A percentile compares a stretch with the other conserved stretches of the same genome.
These are phyloP conservation scores for Pelargonium cotyledonis DNA, from an alignment of 441 rosid species.

Conservation along the genomic window DNA sequence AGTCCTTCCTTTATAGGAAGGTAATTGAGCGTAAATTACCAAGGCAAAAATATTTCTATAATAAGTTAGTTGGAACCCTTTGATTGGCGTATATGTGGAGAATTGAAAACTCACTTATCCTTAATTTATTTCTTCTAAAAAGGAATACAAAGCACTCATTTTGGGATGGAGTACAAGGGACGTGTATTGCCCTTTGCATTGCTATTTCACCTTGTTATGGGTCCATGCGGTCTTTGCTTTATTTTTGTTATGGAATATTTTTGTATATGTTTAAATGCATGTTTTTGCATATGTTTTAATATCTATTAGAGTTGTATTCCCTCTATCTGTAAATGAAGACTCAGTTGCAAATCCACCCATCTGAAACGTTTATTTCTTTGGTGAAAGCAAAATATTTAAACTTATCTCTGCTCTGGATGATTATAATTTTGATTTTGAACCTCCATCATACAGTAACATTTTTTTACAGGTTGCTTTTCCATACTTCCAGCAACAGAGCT, in stretches of 20 bases:
- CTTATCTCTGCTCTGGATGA: background rate
- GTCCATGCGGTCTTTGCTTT: background rate
- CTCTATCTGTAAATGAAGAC: background rate
- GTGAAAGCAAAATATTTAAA: slow-evolving; percentile 2
- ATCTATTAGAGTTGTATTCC: background rate
- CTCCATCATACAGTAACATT: slow-evolving; percentile 10
- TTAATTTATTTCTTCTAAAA: too few relatives aligned
- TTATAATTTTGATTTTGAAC: background rate
- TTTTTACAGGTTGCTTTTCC: slow-evolving; percentile 81
- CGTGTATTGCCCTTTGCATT: background rate
- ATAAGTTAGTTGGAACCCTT: too few relatives aligned
- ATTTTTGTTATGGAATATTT: background rate
- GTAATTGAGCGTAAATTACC: too few relatives aligned
- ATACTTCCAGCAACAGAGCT: slow-evolving; percentile 91
- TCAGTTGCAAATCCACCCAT: background rate
- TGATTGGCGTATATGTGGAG: too few relatives aligned
- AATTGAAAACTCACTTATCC: too few relatives aligned
- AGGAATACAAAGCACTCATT: too few relatives aligned
- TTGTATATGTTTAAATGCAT: slow-evolving; percentile 5
- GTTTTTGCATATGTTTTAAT: background rate
- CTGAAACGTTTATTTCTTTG: background rate
- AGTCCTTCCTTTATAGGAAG: too few relatives aligned
- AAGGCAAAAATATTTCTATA: too few relatives aligned
- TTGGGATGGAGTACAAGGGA: too few relatives aligned
- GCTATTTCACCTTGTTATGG: slow-evolving; percentile 2